Evolutionary conservation across 208 protist genomes (phyloP), one percentile per base, ranked within the genome.

Genomic region (Leishmania mexicana): DNA sequence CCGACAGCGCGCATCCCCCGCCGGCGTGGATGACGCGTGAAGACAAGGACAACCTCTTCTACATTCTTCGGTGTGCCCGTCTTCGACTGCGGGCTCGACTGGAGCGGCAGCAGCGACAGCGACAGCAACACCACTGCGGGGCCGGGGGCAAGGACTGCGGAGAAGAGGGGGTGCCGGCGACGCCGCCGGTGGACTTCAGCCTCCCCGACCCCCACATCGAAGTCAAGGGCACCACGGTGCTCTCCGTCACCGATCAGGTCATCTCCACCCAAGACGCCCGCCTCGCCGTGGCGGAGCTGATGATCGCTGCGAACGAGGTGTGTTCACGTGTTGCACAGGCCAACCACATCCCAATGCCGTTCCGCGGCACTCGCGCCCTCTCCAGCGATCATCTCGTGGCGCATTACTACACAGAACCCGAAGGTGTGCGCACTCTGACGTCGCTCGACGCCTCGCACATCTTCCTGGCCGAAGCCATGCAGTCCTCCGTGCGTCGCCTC

Each of bases 251-350:
- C 24, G 94, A 97, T 73, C 92, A 96, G 80, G 84, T 96, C 42
- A 76, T 97, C 53, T 91, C 88, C 79, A 97, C 94, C 28, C 87
- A 90, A 64, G 92, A 97, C 58, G 93, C 95, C 0, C 90, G 93
- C 45, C 82, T 97, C 17, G 90, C 93, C 17, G 95, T 98, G 38
- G 93, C 93, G 58, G 93, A 98, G 87, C 88, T 98, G 64, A 98
- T 98, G 95, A 98, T 98, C 47, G 95, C 95, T 21, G 95, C 95
- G 0, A 98, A 98, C 79, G 95, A 98, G 84, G 95, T 95, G 3
- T 98, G 95, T 84, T 96, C 95, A 42, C 92, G 95, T 40, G 85
- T 98, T 5, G 95, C 93, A 49, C 93, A 97, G 84, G 88, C 87
- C 24, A 83, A 96, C 62, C 84, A 89, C 64, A 42, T 98, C 40